A percentile compares a stretch with the other conserved stretches of the same genome.
phyloP scores from a whole-genome alignment of 2,329 filamentous ascomycete species.

The Graphilbum fragrans region DNA sequence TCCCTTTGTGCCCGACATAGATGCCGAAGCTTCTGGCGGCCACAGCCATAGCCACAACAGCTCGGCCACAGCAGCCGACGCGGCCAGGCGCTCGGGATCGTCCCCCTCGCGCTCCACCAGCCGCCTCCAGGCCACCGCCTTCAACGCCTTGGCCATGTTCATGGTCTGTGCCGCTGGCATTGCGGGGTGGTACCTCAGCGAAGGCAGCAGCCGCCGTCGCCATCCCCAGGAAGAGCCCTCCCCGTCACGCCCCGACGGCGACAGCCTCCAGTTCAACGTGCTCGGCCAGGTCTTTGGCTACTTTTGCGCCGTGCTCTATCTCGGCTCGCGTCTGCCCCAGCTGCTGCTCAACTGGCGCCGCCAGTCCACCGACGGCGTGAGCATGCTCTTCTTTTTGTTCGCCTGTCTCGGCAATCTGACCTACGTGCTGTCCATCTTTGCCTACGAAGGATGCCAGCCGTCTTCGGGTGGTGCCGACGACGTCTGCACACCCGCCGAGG shows the following conservation, averaged over 20 bases:
- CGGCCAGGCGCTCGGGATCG: conserved; percentile 10
- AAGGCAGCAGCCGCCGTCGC: conserved; percentile 33
- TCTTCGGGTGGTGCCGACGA: conserved; percentile 3
- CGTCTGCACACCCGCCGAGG: conserved; percentile 54
- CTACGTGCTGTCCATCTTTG: conserved; percentile 84
- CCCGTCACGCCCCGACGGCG: conserved; percentile 31
- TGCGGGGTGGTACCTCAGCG: conserved; percentile 71
- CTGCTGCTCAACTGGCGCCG: conserved; percentile 83
- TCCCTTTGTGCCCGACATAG: conserved; percentile 29
- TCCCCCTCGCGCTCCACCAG: conserved; percentile 27
- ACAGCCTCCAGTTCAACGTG: conserved; percentile 53
- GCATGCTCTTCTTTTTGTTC: conserved; percentile 91
- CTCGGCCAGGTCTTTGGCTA: conserved; percentile 90
- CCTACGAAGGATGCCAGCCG: conserved; percentile 67
- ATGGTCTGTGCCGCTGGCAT: conserved; percentile 78
- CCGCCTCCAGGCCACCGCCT: conserved; percentile 45
- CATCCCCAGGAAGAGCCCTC: conserved; percentile 15
- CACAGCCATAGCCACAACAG: not conserved
- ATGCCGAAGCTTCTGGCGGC: not conserved
- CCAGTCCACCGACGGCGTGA: conserved; percentile 87
- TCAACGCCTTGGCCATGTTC: conserved; percentile 64
- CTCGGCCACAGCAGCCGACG: not conserved
- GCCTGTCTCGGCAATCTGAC: conserved; percentile 92
- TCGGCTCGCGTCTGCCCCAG: conserved; percentile 81
- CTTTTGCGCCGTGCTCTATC: conserved; percentile 78